These are phyloP conservation scores for Rutstroemia sp. DNA, from an alignment of 2,329 filamentous ascomycete species.

Conservation along the genomic window DNA sequence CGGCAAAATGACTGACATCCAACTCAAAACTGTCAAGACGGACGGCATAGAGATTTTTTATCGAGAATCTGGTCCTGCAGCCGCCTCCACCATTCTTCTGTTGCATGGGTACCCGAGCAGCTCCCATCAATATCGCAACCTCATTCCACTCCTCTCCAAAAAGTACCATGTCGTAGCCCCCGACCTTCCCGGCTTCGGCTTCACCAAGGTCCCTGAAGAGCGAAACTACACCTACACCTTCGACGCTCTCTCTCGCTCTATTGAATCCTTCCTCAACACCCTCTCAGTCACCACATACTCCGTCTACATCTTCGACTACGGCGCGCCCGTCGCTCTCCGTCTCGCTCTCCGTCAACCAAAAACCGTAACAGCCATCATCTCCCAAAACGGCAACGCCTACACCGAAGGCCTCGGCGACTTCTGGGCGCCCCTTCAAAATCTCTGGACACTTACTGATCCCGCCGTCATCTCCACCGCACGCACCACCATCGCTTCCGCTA, in stretches of 20 bases:
- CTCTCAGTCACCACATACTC: conserved; percentile 41
- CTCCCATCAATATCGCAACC: conserved; percentile 37
- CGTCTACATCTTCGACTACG: conserved; percentile 58
- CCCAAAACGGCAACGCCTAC: conserved; percentile 57
- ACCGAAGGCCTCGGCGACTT: conserved; percentile 41
- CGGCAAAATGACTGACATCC: neutral
- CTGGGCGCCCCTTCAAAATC: conserved; percentile 18
- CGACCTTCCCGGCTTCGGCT: conserved; percentile 53
- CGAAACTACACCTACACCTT: conserved; percentile 49
- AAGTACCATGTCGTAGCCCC: conserved; percentile 43
- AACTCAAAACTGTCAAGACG: conserved; percentile 16
- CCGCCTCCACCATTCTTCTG: conserved; percentile 34
- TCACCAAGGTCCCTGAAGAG: conserved; percentile 41
- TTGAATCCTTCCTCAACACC: conserved; percentile 41
- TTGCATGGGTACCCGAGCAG: conserved; percentile 40
- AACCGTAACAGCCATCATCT: conserved; percentile 44
- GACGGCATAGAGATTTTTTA: conserved; percentile 37
- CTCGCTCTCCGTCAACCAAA: conserved; percentile 43
- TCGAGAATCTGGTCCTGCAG: conserved; percentile 29
- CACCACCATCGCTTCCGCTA: neutral
- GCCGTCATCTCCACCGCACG: conserved; percentile 12
- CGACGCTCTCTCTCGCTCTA: conserved; percentile 39
- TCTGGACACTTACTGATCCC: conserved; percentile 14
- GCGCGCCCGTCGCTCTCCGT: conserved; percentile 47
- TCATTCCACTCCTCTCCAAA: conserved; percentile 35